A percentile compares a stretch with the other conserved stretches of the same genome.
phyloP scores from a whole-genome alignment of 495 filamentous ascomycete genomes.

The Aspergillus saccharolyticus region DNA sequence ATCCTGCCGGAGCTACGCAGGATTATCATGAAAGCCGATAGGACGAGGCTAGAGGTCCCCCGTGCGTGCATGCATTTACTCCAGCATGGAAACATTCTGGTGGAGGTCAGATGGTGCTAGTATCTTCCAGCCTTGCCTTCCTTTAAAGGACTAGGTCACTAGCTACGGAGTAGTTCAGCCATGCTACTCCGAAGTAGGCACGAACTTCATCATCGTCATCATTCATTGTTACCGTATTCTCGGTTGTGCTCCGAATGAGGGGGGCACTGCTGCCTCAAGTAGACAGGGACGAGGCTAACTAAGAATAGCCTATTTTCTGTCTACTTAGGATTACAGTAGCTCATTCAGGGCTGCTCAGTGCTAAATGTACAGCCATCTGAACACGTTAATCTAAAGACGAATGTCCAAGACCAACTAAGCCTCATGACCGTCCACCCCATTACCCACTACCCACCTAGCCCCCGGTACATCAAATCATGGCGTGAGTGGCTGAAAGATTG shows the following conservation, averaged over 20 bases:
- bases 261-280: too few relatives aligned
- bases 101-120: neutral
- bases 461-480: slow-evolving; percentile 17
- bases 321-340: neutral
- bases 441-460: slow-evolving; percentile 11
- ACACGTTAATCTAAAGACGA: neutral
- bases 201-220: slow-evolving; percentile 2
- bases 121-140: too few relatives aligned
- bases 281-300: too few relatives aligned
- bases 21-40: too few relatives aligned
- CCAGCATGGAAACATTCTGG: slow-evolving; percentile 1
- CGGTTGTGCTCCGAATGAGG: too few relatives aligned
- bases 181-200: too few relatives aligned
- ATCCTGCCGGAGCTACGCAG: too few relatives aligned
- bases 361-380: slow-evolving; percentile 4
- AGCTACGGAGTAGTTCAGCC: too few relatives aligned
- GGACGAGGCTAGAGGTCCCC: neutral
- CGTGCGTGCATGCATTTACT: neutral
- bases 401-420: neutral
- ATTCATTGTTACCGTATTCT: too few relatives aligned
- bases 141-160: too few relatives aligned
- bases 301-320: neutral
- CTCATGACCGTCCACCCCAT: slow-evolving; percentile 9
- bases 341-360: too few relatives aligned
- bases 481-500: slow-evolving; percentile 2